Conservation (phyloP, 164 flowering plant species). For the Protea cynaroides region DNA sequence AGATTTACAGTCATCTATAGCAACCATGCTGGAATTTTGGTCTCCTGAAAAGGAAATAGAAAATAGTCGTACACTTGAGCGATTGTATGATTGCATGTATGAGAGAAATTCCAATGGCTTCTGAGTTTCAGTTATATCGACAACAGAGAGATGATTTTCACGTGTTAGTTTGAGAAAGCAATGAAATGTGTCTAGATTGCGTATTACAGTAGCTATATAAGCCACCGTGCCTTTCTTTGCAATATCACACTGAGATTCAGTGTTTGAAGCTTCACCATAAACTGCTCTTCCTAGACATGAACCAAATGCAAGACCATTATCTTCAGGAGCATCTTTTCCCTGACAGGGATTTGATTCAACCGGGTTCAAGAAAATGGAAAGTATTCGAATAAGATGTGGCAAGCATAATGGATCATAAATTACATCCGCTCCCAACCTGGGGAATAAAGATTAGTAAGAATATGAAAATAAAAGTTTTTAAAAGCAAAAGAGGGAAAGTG, state of each 20-base stretch:
- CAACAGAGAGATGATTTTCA: constrained; percentile 44
- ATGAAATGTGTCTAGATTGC: constrained; percentile 68
- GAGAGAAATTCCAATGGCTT: constrained; percentile 58
- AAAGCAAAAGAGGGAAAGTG: neutral
- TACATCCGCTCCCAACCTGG: constrained; percentile 94
- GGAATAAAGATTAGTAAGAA: constrained; percentile 8
- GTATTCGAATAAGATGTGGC: constrained; percentile 71
- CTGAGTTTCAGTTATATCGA: constrained; percentile 46
- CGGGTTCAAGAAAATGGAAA: constrained; percentile 38
- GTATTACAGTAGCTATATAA: constrained; percentile 76
- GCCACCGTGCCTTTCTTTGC: constrained; percentile 39
- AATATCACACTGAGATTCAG: constrained; percentile 1
- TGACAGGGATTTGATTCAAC: constrained; percentile 7
- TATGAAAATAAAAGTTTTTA: neutral
- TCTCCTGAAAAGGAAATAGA: constrained; percentile 13
- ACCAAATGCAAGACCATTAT: constrained; percentile 2
- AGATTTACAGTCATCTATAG: too few relatives aligned
- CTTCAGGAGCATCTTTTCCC: neutral
- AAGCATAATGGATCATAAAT: constrained; percentile 79
- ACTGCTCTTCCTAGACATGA: neutral
- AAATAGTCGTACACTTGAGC: constrained; percentile 45
- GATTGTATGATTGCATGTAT: constrained; percentile 63
- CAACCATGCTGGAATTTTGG: constrained; percentile 14
- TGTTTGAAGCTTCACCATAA: neutral
- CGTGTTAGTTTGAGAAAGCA: constrained; percentile 45